Percentiles rank a stretch among this genome's conserved stretches.
Evolutionary conservation across 2,329 filamentous ascomycete species (phyloP).

Genomic region (Cladobotryum mycophilum): DNA sequence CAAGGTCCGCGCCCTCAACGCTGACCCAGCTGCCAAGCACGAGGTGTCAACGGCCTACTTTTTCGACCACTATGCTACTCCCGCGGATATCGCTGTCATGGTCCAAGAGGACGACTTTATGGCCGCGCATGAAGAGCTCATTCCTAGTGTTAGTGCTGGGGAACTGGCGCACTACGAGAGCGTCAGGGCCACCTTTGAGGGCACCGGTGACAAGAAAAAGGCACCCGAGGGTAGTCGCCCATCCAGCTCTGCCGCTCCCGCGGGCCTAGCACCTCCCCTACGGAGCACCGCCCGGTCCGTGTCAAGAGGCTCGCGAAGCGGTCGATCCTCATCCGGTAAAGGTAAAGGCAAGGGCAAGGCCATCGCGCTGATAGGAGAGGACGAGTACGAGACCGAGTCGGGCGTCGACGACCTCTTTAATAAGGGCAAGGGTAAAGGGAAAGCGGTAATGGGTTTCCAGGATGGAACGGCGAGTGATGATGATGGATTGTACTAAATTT

Average conservation of each 20-base stretch:
- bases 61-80: constrained; percentile 84
- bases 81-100: constrained; percentile 77
- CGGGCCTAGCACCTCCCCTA: too few species aligned
- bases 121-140: constrained; percentile 72
- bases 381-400: constrained; percentile 25
- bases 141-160: constrained; percentile 89
- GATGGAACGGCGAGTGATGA: constrained; percentile 51
- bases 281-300: not conserved
- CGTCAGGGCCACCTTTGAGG: constrained; percentile 79
- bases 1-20: constrained; percentile 68
- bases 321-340: constrained; percentile 29
- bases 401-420: constrained; percentile 16
- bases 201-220: constrained; percentile 31
- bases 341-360: constrained; percentile 31
- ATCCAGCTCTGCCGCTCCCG: constrained; percentile 1
- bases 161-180: constrained; percentile 87
- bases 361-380: constrained; percentile 25
- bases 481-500: constrained; percentile 47
- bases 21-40: constrained; percentile 29
- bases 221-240: constrained; percentile 7
- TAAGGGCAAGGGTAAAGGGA: constrained; percentile 49
- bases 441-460: constrained; percentile 45
- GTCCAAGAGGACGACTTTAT: constrained; percentile 87
- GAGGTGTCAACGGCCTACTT: constrained; percentile 82
- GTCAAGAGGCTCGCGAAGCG: constrained; percentile 23